Evolutionary conservation across 2,329 filamentous ascomycete species (phyloP).

Genomic region (Pestalotiopsis fici): DNA sequence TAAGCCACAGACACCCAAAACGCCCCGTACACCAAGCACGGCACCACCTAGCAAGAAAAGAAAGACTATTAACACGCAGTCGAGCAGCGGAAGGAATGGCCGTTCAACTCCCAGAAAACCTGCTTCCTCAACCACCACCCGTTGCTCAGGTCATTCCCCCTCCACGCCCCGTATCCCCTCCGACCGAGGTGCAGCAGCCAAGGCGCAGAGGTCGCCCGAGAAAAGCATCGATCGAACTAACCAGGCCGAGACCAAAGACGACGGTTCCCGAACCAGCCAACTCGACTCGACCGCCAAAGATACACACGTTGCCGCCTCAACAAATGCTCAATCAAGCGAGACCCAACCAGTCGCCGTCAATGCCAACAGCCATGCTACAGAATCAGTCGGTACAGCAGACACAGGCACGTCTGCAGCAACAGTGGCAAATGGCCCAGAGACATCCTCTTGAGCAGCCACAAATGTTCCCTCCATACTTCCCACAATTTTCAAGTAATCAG

Average conservation of each 20-base stretch:
- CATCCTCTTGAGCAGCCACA: not conserved
- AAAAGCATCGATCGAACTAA: not conserved
- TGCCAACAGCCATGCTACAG: not conserved
- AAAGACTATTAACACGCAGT: conserved; percentile 20
- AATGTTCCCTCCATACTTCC: not conserved
- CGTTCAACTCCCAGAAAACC: not conserved
- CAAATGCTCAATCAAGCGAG: not conserved
- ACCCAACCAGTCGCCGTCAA: not conserved
- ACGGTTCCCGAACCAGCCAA: not conserved
- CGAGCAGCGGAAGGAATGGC: conserved; percentile 14
- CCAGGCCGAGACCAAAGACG: not conserved
- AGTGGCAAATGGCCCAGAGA: not conserved
- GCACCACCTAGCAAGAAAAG: conserved; percentile 12
- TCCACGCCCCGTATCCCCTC: not conserved
- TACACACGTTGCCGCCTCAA: not conserved
- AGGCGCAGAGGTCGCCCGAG: conserved; percentile 9
- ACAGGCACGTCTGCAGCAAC: not conserved
- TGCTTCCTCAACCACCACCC: conserved; percentile 3
- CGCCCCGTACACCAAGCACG: not conserved
- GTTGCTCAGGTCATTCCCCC: not conserved
- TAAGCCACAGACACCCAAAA: not conserved
- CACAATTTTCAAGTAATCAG: not conserved
- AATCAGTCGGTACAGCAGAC: not conserved
- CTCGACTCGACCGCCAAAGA: not conserved
- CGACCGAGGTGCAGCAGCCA: not conserved